Base-by-base conservation (phyloP, 164 flowering plant genomes). In the Umbilicus rupestris region DNA sequence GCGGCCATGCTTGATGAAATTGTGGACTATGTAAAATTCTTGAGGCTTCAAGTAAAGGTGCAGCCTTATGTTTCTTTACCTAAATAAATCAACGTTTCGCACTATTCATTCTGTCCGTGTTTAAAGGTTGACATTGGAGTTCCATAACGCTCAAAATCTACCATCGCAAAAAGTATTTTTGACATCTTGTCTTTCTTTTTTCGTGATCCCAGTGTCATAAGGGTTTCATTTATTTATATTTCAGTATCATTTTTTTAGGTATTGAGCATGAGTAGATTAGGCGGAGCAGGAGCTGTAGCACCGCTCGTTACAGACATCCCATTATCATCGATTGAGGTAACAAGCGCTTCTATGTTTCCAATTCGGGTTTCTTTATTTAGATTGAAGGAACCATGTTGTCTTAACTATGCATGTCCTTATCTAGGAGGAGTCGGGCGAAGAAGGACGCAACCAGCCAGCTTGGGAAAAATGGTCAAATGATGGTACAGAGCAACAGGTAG, bases 251-350 rank as follows among this genome's bases (percentile, higher is more conserved):
- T 66, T 58, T 41, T 69, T 30, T 84, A 93, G 98, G 98, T 93
- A 68, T 72, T 93, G 76, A 90, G 98, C 90, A 89, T 93, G 94
- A 93, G 98, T 81, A 82, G 97, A 78, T 68, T 93, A 72, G 98
- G 97, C 20, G 98, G 88, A 69, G 88, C 98, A 72, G 88, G 95
- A 71, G 96, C 96, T 3, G 98, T 87, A 69, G 96, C 96, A n/a
- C 96, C 86, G 49, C 96, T 93, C 64, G 95, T 88, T 46, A 83
- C 96, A 11, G 97, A 90, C 70, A 82, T 84, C 58, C 96, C 98
- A 68, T 70, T 86, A 80, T 82, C 89, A 8, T 85, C 96, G 12
- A 80, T 85, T 42, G 92, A 93, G 98, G 98, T 88, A 80, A 60
- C 65, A 47, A 66, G 68, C 64, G 28, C 30, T 8, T 26, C 12